Evolutionary conservation across 768 basidiomycete genomes (phyloP).

Genomic region (Gautieria morchelliformis): DNA sequence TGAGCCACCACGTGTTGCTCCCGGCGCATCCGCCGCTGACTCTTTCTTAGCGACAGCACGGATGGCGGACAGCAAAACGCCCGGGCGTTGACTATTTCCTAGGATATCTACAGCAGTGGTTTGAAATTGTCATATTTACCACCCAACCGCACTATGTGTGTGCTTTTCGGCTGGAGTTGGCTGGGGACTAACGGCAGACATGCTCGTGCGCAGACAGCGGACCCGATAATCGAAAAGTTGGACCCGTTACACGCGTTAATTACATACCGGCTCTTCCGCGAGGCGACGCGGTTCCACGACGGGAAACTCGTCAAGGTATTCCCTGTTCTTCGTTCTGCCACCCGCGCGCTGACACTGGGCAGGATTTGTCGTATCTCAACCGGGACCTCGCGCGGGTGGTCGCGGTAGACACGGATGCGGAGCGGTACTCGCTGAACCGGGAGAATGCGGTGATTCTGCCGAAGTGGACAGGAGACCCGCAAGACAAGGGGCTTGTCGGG

Average conservation of each 20-base stretch:
- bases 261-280: conserved; percentile 84
- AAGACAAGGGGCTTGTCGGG: conserved; percentile 69
- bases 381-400: conserved; percentile 88
- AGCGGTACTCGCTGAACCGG: conserved; percentile 70
- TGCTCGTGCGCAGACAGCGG: conserved; percentile 55
- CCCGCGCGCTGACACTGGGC: not conserved
- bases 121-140: conserved; percentile 95
- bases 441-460: conserved; percentile 82
- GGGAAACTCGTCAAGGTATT: conserved; percentile 78
- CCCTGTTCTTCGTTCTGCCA: not conserved
- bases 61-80: conserved; percentile 96
- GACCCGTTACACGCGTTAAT: conserved; percentile 90
- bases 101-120: conserved; percentile 94
- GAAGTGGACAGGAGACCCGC: conserved; percentile 75
- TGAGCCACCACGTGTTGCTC: conserved; percentile 32
- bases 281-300: conserved; percentile 76
- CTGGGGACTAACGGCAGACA: conserved; percentile 1
- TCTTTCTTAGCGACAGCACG: conserved; percentile 62
- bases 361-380: conserved; percentile 92
- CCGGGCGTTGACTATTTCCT: conserved; percentile 98
- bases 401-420: conserved; percentile 73
- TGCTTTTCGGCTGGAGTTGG: conserved; percentile 12
- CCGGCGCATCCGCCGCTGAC: not conserved
- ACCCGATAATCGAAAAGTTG: conserved; percentile 83
- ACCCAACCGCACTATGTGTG: conserved; percentile 80